A percentile compares a stretch with the other conserved stretches of the same genome.
Evolutionary conservation across 2,329 filamentous ascomycete species (phyloP).

Genomic region (Aspergillus chevalieri): DNA sequence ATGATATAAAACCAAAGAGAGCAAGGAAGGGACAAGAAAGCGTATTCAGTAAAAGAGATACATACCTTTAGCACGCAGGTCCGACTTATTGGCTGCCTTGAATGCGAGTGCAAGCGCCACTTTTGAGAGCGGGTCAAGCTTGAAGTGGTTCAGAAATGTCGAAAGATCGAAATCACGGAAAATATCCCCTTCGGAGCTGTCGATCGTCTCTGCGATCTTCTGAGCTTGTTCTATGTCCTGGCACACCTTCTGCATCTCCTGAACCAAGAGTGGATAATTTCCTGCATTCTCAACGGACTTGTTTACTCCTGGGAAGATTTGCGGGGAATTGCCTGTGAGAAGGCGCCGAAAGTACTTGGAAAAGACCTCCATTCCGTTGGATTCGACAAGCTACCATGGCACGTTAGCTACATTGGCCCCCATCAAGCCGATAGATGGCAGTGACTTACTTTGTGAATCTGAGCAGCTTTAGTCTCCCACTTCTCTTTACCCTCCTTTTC

Average conservation of each 20-base stretch:
- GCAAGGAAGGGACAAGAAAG: background rate
- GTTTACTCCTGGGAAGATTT: constrained; percentile 78
- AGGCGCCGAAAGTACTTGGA: constrained; percentile 91
- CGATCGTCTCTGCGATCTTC: constrained; percentile 90
- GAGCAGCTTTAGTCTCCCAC: constrained; percentile 87
- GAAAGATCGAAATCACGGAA: constrained; percentile 96
- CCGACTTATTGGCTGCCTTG: constrained; percentile 70
- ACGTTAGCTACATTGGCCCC: constrained; percentile 3
- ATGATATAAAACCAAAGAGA: background rate
- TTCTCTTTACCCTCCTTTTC: constrained; percentile 86
- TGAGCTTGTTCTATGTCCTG: constrained; percentile 74
- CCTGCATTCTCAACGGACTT: constrained; percentile 68
- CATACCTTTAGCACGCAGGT: constrained; percentile 84
- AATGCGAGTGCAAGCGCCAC: constrained; percentile 83
- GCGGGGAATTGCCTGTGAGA: constrained; percentile 80
- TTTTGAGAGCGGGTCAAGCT: constrained; percentile 81
- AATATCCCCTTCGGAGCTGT: constrained; percentile 82
- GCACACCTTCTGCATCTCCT: constrained; percentile 80
- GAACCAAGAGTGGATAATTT: constrained; percentile 74
- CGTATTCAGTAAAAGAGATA: constrained; percentile 4
- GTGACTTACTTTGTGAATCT: constrained; percentile 78
- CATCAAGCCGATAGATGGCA: background rate
- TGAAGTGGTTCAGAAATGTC: constrained; percentile 93
- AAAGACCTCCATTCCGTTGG: constrained; percentile 98
- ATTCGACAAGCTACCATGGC: constrained; percentile 71